A percentile compares a stretch with the other conserved stretches of the same genome.
These are phyloP conservation scores for Nissolia schottii DNA, from an alignment of 306 rosid species.

Conservation along the genomic window DNA sequence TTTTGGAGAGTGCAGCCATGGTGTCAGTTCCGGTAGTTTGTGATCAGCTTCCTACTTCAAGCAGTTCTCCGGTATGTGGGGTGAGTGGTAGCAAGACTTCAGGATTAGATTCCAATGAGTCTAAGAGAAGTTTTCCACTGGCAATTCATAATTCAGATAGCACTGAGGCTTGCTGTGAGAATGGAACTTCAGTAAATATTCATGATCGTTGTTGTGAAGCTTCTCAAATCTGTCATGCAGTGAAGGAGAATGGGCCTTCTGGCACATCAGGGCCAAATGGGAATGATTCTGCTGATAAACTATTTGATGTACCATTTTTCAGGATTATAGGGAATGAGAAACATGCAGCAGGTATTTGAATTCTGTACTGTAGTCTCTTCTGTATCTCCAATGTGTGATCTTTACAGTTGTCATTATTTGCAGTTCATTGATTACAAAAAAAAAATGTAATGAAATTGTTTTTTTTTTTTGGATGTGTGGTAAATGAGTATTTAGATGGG, in stretches of 20 bases:
- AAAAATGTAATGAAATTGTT: too few species aligned
- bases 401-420: not conserved
- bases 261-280: constrained; percentile 31
- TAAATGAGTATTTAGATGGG: too few species aligned
- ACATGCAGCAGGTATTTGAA: constrained; percentile 39
- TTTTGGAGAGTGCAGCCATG: constrained; percentile 72
- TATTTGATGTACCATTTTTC: constrained; percentile 46
- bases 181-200: constrained; percentile 36
- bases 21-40: constrained; percentile 54
- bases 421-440: too few species aligned
- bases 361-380: not conserved
- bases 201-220: constrained; percentile 31
- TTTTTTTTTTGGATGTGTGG: too few species aligned
- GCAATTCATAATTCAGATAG: constrained; percentile 25
- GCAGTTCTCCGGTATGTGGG: constrained; percentile 37
- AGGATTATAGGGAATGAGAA: constrained; percentile 41
- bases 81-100: constrained; percentile 40
- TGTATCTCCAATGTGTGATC: not conserved
- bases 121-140: constrained; percentile 30
- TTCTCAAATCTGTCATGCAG: constrained; percentile 27
- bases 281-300: constrained; percentile 37
- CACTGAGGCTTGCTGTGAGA: constrained; percentile 42
- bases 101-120: constrained; percentile 37
- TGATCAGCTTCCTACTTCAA: constrained; percentile 48
- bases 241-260: constrained; percentile 45